These are phyloP conservation scores for Bonia amplexicaulis DNA, from an alignment of 176 grass and related monocot genomes.

Conservation along the genomic window DNA sequence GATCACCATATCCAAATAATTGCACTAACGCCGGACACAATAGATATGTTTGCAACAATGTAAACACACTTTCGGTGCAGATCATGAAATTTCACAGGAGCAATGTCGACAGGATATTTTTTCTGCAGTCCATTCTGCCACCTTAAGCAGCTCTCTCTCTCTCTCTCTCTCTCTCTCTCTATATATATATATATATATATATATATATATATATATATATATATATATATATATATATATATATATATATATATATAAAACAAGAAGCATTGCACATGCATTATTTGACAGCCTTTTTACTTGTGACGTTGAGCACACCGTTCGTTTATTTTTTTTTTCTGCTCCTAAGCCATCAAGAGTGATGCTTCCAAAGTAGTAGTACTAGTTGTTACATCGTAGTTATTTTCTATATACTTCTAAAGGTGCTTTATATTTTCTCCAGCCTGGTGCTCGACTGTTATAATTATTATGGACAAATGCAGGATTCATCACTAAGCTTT, in stretches of 20 bases:
- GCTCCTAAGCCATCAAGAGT: not conserved
- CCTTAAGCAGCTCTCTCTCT: not conserved
- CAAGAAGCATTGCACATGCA: not conserved
- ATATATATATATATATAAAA: no score
- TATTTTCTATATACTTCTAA: not conserved
- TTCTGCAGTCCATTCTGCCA: not conserved
- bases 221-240: no score
- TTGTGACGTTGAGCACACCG: not conserved
- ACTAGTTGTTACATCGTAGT: not conserved
- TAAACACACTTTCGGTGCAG: not conserved
- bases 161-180: no score
- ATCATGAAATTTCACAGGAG: not conserved
- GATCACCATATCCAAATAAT: not conserved
- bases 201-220: no score
- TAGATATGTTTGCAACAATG: not conserved
- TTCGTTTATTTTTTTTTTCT: not conserved
- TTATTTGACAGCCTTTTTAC: slow-evolving; percentile 23
- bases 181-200: no score
- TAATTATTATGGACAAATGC: not conserved
- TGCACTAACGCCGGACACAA: not conserved
- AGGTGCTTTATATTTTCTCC: not conserved
- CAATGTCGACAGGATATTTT: not conserved
- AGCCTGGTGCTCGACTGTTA: not conserved
- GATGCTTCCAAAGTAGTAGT: slow-evolving; percentile 16
- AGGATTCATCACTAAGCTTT: no score